phyloP scores from a whole-genome alignment of 2,329 filamentous ascomycete genomes.

The Xylaria sp. region DNA sequence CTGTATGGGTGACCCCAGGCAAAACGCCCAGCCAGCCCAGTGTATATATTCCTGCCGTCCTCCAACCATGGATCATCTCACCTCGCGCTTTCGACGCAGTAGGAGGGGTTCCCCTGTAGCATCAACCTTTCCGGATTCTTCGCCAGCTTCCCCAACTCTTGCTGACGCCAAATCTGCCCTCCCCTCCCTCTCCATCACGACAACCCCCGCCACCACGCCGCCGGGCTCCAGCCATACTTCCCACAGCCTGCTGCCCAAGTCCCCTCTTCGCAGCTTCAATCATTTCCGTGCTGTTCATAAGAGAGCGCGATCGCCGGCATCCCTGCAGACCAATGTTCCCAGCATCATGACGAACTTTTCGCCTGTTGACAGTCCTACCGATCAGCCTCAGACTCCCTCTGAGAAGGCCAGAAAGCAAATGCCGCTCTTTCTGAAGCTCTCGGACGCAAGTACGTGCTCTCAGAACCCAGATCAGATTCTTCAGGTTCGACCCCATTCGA shows the following conservation, averaged over 20 bases:
- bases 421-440: conserved; percentile 64
- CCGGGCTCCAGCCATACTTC: conserved; percentile 41
- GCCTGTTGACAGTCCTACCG: conserved; percentile 50
- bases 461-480: too few relatives aligned
- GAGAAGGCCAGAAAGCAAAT: conserved; percentile 47
- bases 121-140: conserved; percentile 16
- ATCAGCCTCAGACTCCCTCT: conserved; percentile 34
- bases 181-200: conserved; percentile 45
- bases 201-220: conserved; percentile 39
- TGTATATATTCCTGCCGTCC: background rate
- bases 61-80: conserved; percentile 44
- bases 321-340: conserved; percentile 41
- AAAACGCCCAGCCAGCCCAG: background rate
- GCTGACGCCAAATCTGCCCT: conserved; percentile 32
- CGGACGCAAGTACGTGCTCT: conserved; percentile 56
- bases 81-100: conserved; percentile 46
- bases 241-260: conserved; percentile 41
- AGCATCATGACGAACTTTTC: conserved; percentile 48
- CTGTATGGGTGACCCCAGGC: background rate
- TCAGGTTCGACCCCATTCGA: background rate
- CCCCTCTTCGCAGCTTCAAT: conserved; percentile 57
- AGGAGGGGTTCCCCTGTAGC: conserved; percentile 37
- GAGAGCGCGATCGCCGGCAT: conserved; percentile 57
- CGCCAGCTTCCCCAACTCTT: conserved; percentile 32
- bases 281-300: conserved; percentile 58